phyloP scores from a whole-genome alignment of 345 rosid species.

The Xanthoceras sorbifolium region DNA sequence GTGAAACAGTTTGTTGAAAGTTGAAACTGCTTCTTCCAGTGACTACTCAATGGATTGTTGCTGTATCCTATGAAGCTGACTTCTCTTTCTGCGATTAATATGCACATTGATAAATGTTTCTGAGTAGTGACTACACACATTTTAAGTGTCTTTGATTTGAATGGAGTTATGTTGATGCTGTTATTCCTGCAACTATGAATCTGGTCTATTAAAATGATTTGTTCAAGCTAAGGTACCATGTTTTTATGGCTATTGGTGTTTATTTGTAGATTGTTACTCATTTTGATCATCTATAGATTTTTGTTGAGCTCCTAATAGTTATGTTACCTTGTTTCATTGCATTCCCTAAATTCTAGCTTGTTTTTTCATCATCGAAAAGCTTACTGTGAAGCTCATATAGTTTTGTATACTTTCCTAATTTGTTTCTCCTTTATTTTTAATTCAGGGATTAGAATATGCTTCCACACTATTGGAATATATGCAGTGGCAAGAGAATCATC shows the following conservation, averaged over 20 bases:
- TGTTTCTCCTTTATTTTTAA: not conserved
- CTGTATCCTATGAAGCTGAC: not conserved
- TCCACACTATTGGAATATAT: not conserved
- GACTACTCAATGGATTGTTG: not conserved
- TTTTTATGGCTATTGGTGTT: not conserved
- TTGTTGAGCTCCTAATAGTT: not conserved
- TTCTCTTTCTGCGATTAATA: not conserved
- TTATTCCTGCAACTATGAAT: not conserved
- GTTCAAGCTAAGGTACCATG: not conserved
- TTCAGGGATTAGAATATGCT: conserved; percentile 18
- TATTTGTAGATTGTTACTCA: not conserved
- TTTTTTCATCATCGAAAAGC: not conserved
- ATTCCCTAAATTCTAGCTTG: not conserved
- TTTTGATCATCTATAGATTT: not conserved
- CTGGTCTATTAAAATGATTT: not conserved
- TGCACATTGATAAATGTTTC: conserved; percentile 5
- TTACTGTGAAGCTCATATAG: not conserved
- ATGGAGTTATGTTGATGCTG: not conserved
- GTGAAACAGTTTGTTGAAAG: not conserved
- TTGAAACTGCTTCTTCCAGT: not conserved
- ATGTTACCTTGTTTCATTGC: not conserved
- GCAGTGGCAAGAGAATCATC: not conserved
- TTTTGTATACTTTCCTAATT: not conserved
- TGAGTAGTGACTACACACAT: not conserved
- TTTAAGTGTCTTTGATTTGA: not conserved